Percentiles rank a stretch among this genome's conserved stretches.
These are phyloP conservation scores for Hymenoscyphus occultus DNA, from an alignment of 2,329 filamentous ascomycete genomes.

Conservation along the genomic window DNA sequence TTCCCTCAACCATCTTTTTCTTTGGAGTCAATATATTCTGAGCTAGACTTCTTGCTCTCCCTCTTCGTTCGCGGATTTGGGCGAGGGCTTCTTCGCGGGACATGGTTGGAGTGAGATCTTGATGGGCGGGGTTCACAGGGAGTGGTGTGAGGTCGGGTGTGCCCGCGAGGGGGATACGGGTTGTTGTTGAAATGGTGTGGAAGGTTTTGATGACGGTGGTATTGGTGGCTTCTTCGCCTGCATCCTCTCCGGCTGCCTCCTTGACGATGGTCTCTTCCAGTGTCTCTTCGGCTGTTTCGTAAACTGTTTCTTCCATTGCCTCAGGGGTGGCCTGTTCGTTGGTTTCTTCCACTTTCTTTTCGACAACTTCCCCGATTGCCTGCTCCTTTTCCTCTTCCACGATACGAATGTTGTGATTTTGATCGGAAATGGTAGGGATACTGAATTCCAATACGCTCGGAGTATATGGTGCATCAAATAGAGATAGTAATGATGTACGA, in stretches of 20 bases:
- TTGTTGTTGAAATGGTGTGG: constrained; percentile 37
- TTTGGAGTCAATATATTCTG: constrained; percentile 59
- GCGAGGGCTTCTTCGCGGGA: constrained; percentile 72
- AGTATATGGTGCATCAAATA: constrained; percentile 53
- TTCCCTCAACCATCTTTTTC: constrained; percentile 39
- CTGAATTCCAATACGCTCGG: constrained; percentile 12
- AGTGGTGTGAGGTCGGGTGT: constrained; percentile 29
- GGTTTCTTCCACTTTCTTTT: constrained; percentile 27
- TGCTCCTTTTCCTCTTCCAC: constrained; percentile 23
- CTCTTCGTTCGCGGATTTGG: constrained; percentile 69
- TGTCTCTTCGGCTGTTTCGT: constrained; percentile 23
- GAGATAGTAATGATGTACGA: constrained; percentile 54
- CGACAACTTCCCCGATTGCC: constrained; percentile 14
- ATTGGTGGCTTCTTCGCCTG: constrained; percentile 19
- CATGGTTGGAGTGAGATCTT: constrained; percentile 62
- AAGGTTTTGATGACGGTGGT: constrained; percentile 27
- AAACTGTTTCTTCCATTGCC: constrained; percentile 20
- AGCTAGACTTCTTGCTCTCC: constrained; percentile 66
- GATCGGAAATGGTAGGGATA: constrained; percentile 7
- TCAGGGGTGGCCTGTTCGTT: constrained; percentile 17
- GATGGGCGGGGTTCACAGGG: constrained; percentile 40
- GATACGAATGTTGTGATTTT: constrained; percentile 2
- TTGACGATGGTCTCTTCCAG: constrained; percentile 19
- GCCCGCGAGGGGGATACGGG: constrained; percentile 33
- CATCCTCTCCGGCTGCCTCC: constrained; percentile 20